Evolutionary conservation across 2,329 filamentous ascomycete species (phyloP).

Genomic region (Fusarium albosuccineum): DNA sequence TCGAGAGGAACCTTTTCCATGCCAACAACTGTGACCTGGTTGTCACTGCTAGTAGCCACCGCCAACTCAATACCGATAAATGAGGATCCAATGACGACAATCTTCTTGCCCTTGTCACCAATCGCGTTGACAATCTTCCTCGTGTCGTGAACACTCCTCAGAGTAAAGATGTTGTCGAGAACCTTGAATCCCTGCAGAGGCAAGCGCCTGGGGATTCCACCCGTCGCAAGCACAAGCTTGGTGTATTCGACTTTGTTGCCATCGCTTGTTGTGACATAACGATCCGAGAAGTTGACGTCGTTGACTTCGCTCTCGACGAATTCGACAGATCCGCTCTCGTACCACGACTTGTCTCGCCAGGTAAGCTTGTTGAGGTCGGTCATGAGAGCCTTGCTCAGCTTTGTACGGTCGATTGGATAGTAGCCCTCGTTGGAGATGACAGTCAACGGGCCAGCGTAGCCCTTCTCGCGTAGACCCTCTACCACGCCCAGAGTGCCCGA

Average conservation of each 20-base stretch:
- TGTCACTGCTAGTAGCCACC: slow-evolving; percentile 82
- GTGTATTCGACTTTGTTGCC: slow-evolving; percentile 81
- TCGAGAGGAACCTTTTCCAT: slow-evolving; percentile 90
- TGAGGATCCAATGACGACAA: slow-evolving; percentile 90
- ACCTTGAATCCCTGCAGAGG: slow-evolving; percentile 89
- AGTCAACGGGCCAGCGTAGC: slow-evolving; percentile 84
- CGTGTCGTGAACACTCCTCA: slow-evolving; percentile 82
- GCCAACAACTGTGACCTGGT: slow-evolving; percentile 87
- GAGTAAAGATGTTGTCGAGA: slow-evolving; percentile 86
- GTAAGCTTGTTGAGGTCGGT: slow-evolving; percentile 83
- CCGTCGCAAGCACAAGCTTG: slow-evolving; percentile 91
- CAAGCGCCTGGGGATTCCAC: slow-evolving; percentile 80
- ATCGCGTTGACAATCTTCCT: slow-evolving; percentile 84
- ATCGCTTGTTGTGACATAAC: slow-evolving; percentile 79
- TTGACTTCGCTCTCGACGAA: slow-evolving; percentile 75
- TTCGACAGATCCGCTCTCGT: slow-evolving; percentile 71
- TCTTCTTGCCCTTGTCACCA: slow-evolving; percentile 87
- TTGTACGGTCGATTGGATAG: slow-evolving; percentile 91
- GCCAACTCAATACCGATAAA: slow-evolving; percentile 99
- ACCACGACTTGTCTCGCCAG: slow-evolving; percentile 83
- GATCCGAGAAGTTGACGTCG: slow-evolving; percentile 79
- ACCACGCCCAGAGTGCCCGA: slow-evolving; percentile 85
- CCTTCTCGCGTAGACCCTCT: slow-evolving; percentile 84
- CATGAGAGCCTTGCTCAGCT: slow-evolving; percentile 93
- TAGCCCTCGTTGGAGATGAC: slow-evolving; percentile 88